phyloP scores from a whole-genome alignment of 2,329 filamentous ascomycete genomes.

The Aureobasidium sp. region DNA sequence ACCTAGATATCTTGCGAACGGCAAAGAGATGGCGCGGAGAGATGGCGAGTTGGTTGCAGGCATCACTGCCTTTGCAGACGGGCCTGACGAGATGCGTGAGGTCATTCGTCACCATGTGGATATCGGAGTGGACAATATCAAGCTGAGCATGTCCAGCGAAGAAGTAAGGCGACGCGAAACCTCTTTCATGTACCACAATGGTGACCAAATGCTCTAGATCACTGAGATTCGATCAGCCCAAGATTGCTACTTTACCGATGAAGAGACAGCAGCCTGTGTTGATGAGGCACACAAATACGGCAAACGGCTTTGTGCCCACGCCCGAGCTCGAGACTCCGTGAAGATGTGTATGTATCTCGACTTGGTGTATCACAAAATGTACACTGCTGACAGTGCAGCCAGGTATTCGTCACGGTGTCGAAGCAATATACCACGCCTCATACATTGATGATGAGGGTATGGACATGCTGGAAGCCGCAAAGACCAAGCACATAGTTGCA shows the following conservation, averaged over 20 bases:
- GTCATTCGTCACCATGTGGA: slow-evolving; percentile 22
- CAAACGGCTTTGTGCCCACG: slow-evolving; percentile 36
- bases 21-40: slow-evolving; percentile 38
- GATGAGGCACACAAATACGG: slow-evolving; percentile 38
- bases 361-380: too few relatives aligned
- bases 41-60: slow-evolving; percentile 37
- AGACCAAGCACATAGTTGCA: slow-evolving; percentile 32
- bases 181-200: too few relatives aligned
- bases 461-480: slow-evolving; percentile 33
- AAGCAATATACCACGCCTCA: slow-evolving; percentile 41
- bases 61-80: slow-evolving; percentile 33
- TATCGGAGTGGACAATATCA: slow-evolving; percentile 28
- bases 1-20: slow-evolving; percentile 41
- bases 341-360: too few relatives aligned
- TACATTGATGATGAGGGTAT: slow-evolving; percentile 37
- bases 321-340: slow-evolving; percentile 36
- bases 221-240: slow-evolving; percentile 27
- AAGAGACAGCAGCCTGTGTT: slow-evolving; percentile 40
- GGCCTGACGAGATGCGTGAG: slow-evolving; percentile 22
- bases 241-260: slow-evolving; percentile 39
- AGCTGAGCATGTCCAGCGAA: slow-evolving; percentile 24
- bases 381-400: not conserved
- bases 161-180: too few relatives aligned
- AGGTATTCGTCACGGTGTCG: slow-evolving; percentile 30
- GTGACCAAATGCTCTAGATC: slow-evolving; percentile 14